Conservation (phyloP, 2,329 filamentous ascomycete species). For the Beauveria bassiana region DNA sequence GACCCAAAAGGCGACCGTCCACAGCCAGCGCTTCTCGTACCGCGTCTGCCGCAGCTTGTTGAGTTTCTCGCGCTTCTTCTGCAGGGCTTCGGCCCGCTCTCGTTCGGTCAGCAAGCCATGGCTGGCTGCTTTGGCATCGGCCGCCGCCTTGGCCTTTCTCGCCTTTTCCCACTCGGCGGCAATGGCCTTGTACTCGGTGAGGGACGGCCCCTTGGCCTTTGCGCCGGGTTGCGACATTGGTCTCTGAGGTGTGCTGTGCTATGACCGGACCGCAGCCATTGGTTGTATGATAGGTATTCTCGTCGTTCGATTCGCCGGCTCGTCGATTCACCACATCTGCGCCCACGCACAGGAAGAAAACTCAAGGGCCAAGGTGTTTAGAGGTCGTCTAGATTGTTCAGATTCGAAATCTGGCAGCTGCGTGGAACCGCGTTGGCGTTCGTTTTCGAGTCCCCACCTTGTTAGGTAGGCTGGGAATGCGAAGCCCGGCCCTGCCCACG, state of each 20-base stretch:
- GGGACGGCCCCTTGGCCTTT: slow-evolving; percentile 6
- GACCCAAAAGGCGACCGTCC: slow-evolving; percentile 59
- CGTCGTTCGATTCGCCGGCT: background rate
- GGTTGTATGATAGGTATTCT: background rate
- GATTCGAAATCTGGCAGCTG: background rate
- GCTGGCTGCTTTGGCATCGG: slow-evolving; percentile 28
- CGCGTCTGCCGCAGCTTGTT: slow-evolving; percentile 39
- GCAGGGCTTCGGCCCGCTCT: slow-evolving; percentile 29
- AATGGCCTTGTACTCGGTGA: slow-evolving; percentile 44
- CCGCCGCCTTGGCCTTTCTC: slow-evolving; percentile 39
- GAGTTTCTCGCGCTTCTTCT: slow-evolving; percentile 38
- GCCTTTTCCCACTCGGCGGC: slow-evolving; percentile 46
- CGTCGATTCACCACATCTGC: background rate
- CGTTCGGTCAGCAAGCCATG: slow-evolving; percentile 25
- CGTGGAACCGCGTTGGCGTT: slow-evolving; percentile 5
- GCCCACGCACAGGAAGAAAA: background rate
- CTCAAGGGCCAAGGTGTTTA: background rate
- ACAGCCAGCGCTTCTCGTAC: slow-evolving; percentile 47
- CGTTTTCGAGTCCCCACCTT: background rate
- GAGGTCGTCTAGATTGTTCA: background rate
- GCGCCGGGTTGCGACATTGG: slow-evolving; percentile 7
- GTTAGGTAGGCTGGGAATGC: background rate
- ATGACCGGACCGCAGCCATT: slow-evolving; percentile 1
- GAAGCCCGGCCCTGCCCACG: background rate
- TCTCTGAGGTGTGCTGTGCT: background rate